A percentile compares a stretch with the other conserved stretches of the same genome.
Conservation (phyloP, 202 grass and related monocot genomes). For the Zoysia matrella region DNA sequence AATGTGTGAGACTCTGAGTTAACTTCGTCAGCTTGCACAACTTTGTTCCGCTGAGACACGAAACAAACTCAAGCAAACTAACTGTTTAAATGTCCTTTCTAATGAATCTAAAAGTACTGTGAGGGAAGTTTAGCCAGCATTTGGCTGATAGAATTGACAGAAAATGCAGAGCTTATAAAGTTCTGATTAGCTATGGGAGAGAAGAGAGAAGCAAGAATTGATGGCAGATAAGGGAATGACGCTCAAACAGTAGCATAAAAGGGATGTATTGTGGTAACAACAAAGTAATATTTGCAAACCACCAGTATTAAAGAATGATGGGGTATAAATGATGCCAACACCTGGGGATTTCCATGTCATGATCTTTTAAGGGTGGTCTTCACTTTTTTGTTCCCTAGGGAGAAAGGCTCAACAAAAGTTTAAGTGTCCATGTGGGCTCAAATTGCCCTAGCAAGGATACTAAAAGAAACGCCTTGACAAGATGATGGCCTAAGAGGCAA, state of each 20-base stretch:
- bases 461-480: conserved; percentile 52
- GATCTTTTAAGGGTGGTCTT: conserved; percentile 47
- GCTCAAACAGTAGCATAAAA: conserved; percentile 11
- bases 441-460: conserved; percentile 50
- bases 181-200: background rate
- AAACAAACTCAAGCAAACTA: background rate
- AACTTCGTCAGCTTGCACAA: background rate
- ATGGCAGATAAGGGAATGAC: background rate
- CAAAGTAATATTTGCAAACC: conserved; percentile 9
- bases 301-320: conserved; percentile 38
- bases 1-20: background rate
- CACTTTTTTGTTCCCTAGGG: conserved; percentile 56
- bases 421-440: conserved; percentile 46
- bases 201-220: background rate
- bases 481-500: conserved; percentile 55
- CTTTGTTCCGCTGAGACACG: background rate
- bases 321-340: conserved; percentile 42
- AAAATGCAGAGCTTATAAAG: background rate
- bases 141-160: conserved; percentile 2
- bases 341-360: conserved; percentile 67
- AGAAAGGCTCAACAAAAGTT: conserved; percentile 42
- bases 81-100: background rate
- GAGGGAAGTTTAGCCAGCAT: background rate
- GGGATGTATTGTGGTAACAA: background rate
- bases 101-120: background rate